Evolutionary conservation across 139 green algal species (phyloP), one percentile per base, ranked within the genome.

Genomic region (Chlamydomonas sphaeroides): DNA sequence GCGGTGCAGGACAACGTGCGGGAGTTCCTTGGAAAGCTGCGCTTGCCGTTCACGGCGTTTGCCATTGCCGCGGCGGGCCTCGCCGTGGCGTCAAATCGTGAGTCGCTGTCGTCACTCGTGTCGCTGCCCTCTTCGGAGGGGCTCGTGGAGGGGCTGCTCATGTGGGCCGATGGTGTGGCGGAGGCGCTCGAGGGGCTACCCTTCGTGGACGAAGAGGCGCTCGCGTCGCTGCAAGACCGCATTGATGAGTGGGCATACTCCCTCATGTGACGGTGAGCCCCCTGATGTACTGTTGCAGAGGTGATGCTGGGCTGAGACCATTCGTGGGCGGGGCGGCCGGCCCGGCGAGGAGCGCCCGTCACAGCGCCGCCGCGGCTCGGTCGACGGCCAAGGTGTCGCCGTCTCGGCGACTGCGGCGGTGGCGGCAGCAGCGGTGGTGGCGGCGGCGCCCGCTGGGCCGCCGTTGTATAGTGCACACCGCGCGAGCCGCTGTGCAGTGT

Each of bases 161-260:
- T n/a, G n/a, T 4, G n/a, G 11, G 35, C 35, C 8, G 33, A 42
- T 10, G 14, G 38, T 28, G 30, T 80, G 36, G 61, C 74, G 41
- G 74, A 80, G 4, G 62, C 74, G 20, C 26, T 71, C 45, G 48
- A 38, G 3, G 56, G 32, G n/a, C 20, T 80, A 41, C 59, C 59
- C 0, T 30, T 39, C n/a, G n/a, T 71, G 53, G 71, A 79, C 56
- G 36, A 33, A 32, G 57, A 38, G 11, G 30, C 38, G 72, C 30
- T 80, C 15, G 41, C 41, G 38, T 56, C 53, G 23, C 15, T 79
- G 5, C 71, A 79, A 59, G 74, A 80, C 74, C 41, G 41, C 28
- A 33, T 80, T 80, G 74, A 80, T 59, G 74, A 80, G 41, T 80
- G 70, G 41, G n/a, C 71, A 10, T 80, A 63, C 65, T n/a, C n/a